phyloP scores from a whole-genome alignment of 2,329 filamentous ascomycete species.

The Epicoccum sorghinum region DNA sequence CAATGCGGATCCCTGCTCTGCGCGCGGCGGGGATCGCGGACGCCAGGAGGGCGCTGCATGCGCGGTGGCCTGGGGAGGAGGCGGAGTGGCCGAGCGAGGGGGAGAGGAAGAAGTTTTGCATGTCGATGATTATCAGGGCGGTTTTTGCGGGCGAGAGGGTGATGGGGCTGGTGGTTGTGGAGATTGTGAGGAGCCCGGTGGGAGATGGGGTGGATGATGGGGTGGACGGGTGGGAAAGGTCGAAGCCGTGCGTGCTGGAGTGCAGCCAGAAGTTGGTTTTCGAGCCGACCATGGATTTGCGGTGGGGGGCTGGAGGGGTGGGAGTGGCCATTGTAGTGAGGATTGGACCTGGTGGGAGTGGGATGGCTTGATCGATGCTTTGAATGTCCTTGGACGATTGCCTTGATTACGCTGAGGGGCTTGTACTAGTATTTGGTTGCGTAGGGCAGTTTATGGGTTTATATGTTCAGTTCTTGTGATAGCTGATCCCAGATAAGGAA shows the following conservation, averaged over 20 bases:
- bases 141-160: slow-evolving; percentile 46
- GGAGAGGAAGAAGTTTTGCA: slow-evolving; percentile 54
- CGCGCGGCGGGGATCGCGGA: slow-evolving; percentile 49
- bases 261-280: slow-evolving; percentile 54
- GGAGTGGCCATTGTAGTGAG: not conserved
- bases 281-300: slow-evolving; percentile 51
- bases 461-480: not conserved
- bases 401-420: not conserved
- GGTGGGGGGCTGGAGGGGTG: not conserved
- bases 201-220: slow-evolving; percentile 5
- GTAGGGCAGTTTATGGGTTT: not conserved
- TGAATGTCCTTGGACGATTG: too few relatives aligned
- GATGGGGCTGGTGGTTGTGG: slow-evolving; percentile 36
- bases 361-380: not conserved
- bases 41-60: slow-evolving; percentile 38
- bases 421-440: not conserved
- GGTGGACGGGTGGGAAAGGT: slow-evolving; percentile 52
- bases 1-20: slow-evolving; percentile 47
- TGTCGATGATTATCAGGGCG: slow-evolving; percentile 51
- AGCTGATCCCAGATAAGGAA: slow-evolving; percentile 19
- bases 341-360: not conserved
- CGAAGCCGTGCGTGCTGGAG: slow-evolving; percentile 51
- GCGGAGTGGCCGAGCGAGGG: slow-evolving; percentile 27
- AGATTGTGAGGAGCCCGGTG: slow-evolving; percentile 27
- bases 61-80: slow-evolving; percentile 28